phyloP scores from a whole-genome alignment of 108 stramenopile species.

The Cyclostephanos invisitatus region DNA sequence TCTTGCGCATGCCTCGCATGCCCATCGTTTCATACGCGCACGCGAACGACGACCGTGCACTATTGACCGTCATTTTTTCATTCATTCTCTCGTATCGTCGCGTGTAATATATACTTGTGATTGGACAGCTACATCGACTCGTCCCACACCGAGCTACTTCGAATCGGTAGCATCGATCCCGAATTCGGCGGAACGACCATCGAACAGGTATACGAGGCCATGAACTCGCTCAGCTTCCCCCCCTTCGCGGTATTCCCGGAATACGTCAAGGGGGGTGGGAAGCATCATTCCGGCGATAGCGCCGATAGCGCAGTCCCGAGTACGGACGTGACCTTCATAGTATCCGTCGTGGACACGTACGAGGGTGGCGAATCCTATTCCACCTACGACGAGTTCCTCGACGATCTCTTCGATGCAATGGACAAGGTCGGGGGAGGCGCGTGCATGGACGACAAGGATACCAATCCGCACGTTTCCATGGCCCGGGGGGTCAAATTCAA shows the following conservation, averaged over 20 bases:
- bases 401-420: conserved; percentile 81
- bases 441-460: conserved; percentile 92
- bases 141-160: conserved; percentile 85
- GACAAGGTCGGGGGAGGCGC: conserved; percentile 73
- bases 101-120: no score
- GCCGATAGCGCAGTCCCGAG: conserved; percentile 58
- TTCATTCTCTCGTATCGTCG: no score
- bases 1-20: no score
- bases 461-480: conserved; percentile 92
- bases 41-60: no score
- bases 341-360: conserved; percentile 84
- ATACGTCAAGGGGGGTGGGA: conserved; percentile 87
- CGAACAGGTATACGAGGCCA: conserved; percentile 76
- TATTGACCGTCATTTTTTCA: no score
- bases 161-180: conserved; percentile 84
- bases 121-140: conserved; percentile 89
- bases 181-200: conserved; percentile 76
- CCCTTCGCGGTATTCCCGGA: conserved; percentile 85
- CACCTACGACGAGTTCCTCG: conserved; percentile 76
- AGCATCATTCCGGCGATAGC: conserved; percentile 72
- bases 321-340: conserved; percentile 76
- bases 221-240: conserved; percentile 68
- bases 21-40: no score
- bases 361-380: conserved; percentile 66
- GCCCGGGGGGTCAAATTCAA: conserved; percentile 89